phyloP scores from a whole-genome alignment of 495 filamentous ascomycete genomes.

The Trichoderma erinaceum region DNA sequence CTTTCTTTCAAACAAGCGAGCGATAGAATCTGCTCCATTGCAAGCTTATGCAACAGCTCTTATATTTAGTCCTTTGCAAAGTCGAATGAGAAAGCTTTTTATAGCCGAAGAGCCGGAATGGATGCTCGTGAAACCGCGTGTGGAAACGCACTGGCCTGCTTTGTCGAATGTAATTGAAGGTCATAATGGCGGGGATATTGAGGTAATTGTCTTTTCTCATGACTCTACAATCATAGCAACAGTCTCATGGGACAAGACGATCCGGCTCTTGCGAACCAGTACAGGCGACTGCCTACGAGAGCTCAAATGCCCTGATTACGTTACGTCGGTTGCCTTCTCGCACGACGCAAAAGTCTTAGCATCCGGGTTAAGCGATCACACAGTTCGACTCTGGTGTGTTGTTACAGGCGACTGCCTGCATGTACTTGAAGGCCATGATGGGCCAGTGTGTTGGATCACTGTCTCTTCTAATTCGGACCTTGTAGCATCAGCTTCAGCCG shows the following conservation, averaged over 20 bases:
- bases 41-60: slow-evolving; percentile 22
- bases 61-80: slow-evolving; percentile 20
- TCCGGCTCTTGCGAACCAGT: slow-evolving; percentile 16
- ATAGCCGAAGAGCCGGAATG: slow-evolving; percentile 16
- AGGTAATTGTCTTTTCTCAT: not conserved
- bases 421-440: slow-evolving; percentile 16
- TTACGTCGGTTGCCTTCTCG: not conserved
- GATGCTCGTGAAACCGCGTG: slow-evolving; percentile 13
- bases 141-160: slow-evolving; percentile 10
- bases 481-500: slow-evolving; percentile 18
- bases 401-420: slow-evolving; percentile 16
- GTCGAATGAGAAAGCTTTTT: slow-evolving; percentile 6
- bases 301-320: not conserved
- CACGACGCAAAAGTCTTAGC: not conserved
- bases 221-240: not conserved
- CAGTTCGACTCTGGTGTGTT: slow-evolving; percentile 14
- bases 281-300: slow-evolving; percentile 13
- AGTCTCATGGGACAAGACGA: not conserved
- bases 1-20: slow-evolving; percentile 16
- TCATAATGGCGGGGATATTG: not conserved
- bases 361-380: not conserved
- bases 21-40: slow-evolving; percentile 20
- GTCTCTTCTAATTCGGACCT: slow-evolving; percentile 17
- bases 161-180: not conserved
- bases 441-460: slow-evolving; percentile 14